A percentile compares a stretch with the other conserved stretches of the same genome.
phyloP scores from a whole-genome alignment of 345 rosid species.

The Eucalyptus sp. region DNA sequence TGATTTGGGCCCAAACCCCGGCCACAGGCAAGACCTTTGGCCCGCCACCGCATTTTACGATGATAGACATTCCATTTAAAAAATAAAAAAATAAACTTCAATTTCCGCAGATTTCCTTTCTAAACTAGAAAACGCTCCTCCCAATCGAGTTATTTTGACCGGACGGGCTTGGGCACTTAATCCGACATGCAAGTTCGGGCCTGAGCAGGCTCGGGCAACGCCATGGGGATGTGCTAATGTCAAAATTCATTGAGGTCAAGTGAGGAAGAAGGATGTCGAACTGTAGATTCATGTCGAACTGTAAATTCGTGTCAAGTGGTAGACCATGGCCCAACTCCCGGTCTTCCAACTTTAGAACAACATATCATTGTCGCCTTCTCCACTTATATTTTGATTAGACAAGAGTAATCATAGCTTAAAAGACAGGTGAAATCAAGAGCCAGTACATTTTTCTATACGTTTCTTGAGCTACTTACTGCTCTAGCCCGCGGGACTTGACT shows the following conservation, averaged over 20 bases:
- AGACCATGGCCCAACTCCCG: neutral
- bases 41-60: neutral
- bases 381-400: too few species aligned
- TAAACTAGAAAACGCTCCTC: neutral
- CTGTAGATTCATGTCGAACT: neutral
- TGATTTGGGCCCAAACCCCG: neutral
- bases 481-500: neutral
- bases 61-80: neutral
- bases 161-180: too few species aligned
- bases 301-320: neutral
- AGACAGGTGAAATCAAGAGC: neutral
- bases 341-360: neutral
- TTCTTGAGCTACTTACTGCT: neutral
- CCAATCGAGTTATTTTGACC: neutral
- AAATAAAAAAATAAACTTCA: neutral
- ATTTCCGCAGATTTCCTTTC: neutral
- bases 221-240: neutral
- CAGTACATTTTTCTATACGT: neutral
- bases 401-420: neutral
- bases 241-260: neutral
- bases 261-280: neutral
- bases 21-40: neutral
- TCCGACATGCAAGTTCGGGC: too few species aligned
- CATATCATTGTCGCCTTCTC: neutral
- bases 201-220: neutral